Conservation (phyloP, 495 filamentous ascomycete species). For the Hyaloscypha hepaticicola region DNA sequence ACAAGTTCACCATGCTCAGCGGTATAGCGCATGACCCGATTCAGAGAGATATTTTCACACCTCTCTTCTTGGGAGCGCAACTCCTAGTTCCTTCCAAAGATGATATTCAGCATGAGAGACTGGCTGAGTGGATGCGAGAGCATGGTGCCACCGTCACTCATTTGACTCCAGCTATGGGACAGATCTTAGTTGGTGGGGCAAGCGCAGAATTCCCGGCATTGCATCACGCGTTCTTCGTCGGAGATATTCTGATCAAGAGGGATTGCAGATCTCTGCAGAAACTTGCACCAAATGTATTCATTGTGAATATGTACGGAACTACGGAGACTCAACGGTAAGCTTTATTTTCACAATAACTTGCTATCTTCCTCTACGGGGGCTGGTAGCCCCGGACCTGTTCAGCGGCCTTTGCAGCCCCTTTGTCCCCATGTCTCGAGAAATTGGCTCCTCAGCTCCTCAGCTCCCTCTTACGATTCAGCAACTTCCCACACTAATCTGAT, state of each 20-base stretch:
- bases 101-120: constrained; percentile 82
- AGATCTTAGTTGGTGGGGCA: constrained; percentile 88
- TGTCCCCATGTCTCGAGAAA: not conserved
- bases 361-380: no score
- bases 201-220: constrained; percentile 73
- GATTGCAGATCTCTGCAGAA: constrained; percentile 79
- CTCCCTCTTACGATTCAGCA: no score
- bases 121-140: constrained; percentile 89
- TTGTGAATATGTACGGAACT: constrained; percentile 91
- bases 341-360: no score
- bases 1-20: constrained; percentile 80
- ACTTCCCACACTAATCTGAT: no score
- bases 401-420: no score
- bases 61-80: constrained; percentile 82
- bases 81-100: constrained; percentile 80
- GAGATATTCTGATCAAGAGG: constrained; percentile 83
- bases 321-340: constrained; percentile 79
- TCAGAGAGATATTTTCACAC: constrained; percentile 89
- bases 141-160: constrained; percentile 82
- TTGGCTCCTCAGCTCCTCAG: not conserved
- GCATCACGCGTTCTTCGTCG: constrained; percentile 87
- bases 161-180: constrained; percentile 93
- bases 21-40: constrained; percentile 91
- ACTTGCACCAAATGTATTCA: constrained; percentile 75
- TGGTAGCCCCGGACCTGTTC: no score